Conservation (phyloP, 768 basidiomycete species). For the Boletus coccyginus region DNA sequence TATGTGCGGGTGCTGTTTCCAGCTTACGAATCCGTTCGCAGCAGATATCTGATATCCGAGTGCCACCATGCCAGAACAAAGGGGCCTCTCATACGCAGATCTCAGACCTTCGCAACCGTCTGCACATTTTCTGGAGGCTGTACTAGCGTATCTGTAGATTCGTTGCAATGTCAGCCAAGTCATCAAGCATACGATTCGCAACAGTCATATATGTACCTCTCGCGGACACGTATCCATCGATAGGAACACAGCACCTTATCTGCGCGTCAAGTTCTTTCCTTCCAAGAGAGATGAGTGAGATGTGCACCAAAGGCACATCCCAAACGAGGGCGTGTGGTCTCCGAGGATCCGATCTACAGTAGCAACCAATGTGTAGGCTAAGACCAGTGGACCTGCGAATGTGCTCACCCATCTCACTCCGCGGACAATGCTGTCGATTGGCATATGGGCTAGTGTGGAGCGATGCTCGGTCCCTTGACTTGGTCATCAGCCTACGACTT, state of each 20-base stretch:
- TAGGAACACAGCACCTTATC: not conserved
- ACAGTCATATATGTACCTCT: not conserved
- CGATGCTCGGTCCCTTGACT: slow-evolving; percentile 10
- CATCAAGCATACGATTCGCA: too few relatives aligned
- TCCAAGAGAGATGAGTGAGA: not conserved
- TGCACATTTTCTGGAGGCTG: not conserved
- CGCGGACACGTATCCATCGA: not conserved
- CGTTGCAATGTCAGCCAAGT: not conserved
- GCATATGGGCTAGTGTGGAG: not conserved
- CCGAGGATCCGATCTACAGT: not conserved
- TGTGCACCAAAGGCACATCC: not conserved
- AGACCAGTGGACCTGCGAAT: not conserved
- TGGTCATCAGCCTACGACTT: not conserved
- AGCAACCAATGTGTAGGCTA: not conserved
- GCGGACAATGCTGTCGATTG: not conserved
- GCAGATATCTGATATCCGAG: not conserved
- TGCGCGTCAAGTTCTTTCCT: not conserved
- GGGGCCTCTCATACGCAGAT: not conserved
- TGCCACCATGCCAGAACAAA: not conserved
- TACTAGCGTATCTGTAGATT: not conserved
- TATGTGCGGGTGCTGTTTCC: not conserved
- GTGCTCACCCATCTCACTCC: not conserved
- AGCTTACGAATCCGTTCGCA: not conserved
- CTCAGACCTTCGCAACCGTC: not conserved
- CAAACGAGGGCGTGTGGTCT: not conserved